A percentile compares a stretch with the other conserved stretches of the same genome.
Evolutionary conservation across 148 eudicot genomes (phyloP).

Genomic region (Chenopodium quinoa): DNA sequence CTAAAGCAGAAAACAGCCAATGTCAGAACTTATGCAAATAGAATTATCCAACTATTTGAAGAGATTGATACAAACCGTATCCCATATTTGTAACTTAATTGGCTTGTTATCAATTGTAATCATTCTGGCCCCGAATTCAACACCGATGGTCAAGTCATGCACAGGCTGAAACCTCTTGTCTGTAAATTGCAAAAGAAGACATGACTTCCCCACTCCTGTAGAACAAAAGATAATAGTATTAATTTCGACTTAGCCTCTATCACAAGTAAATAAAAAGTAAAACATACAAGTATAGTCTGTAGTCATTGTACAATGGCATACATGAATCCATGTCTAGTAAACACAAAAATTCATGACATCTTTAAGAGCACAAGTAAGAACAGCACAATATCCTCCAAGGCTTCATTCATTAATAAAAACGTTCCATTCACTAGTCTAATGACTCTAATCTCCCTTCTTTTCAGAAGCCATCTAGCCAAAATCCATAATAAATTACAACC

Average conservation of each 20-base stretch:
- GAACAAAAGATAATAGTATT: constrained; percentile 14
- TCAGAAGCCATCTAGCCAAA: background rate
- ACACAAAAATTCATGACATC: background rate
- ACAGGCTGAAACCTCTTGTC: constrained; percentile 50
- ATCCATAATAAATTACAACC: background rate
- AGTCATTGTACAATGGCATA: background rate
- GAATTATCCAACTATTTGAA: background rate
- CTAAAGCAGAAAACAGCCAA: constrained; percentile 26
- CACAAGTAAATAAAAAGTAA: background rate
- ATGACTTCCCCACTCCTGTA: constrained; percentile 51
- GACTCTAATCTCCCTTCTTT: background rate
- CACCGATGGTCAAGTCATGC: constrained; percentile 49
- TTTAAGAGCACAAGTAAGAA: background rate
- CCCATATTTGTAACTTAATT: constrained; percentile 50
- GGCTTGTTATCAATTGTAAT: constrained; percentile 46
- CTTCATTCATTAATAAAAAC: background rate
- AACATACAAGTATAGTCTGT: background rate
- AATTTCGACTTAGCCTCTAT: background rate
- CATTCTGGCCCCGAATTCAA: constrained; percentile 51
- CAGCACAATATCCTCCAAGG: background rate
- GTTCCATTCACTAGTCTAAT: background rate
- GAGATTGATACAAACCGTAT: constrained; percentile 29
- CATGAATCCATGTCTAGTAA: background rate
- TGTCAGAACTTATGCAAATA: background rate
- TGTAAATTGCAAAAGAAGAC: constrained; percentile 46